Conservation (phyloP, 805 yeast genomes). For the Cyberlindnera misumaiensis region DNA sequence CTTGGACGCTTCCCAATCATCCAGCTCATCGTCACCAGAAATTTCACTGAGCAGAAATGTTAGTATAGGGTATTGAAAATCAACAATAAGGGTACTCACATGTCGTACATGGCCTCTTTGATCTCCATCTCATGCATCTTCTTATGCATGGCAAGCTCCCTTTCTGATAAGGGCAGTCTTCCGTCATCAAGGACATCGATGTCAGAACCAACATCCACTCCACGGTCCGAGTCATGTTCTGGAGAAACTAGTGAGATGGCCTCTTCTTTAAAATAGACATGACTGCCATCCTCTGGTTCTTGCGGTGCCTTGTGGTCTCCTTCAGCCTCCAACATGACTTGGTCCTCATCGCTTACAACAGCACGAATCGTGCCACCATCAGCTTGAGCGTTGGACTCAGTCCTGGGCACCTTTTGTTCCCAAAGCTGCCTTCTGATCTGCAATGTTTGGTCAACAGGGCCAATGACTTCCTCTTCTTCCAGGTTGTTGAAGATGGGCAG, state of each 20-base stretch:
- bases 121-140: conserved; percentile 25
- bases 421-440: neutral
- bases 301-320: neutral
- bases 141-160: conserved; percentile 22
- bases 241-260: neutral
- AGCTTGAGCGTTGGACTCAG: neutral
- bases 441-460: neutral
- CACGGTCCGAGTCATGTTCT: conserved; percentile 1
- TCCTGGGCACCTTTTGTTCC: neutral
- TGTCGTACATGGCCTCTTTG: conserved; percentile 28
- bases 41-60: conserved; percentile 7
- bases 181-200: conserved; percentile 13
- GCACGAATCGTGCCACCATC: neutral
- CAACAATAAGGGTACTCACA: conserved; percentile 2
- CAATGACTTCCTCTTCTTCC: conserved; percentile 1
- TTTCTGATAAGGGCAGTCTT: conserved; percentile 23
- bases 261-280: neutral
- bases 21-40: conserved; percentile 17
- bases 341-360: neutral
- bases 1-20: conserved; percentile 15
- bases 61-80: neutral
- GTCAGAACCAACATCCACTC: conserved; percentile 2
- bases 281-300: neutral
- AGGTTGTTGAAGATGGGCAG: conserved; percentile 7
- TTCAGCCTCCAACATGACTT: neutral